Base-by-base conservation (phyloP, 129 eudicot genomes). In the Artemisia tridentata region DNA sequence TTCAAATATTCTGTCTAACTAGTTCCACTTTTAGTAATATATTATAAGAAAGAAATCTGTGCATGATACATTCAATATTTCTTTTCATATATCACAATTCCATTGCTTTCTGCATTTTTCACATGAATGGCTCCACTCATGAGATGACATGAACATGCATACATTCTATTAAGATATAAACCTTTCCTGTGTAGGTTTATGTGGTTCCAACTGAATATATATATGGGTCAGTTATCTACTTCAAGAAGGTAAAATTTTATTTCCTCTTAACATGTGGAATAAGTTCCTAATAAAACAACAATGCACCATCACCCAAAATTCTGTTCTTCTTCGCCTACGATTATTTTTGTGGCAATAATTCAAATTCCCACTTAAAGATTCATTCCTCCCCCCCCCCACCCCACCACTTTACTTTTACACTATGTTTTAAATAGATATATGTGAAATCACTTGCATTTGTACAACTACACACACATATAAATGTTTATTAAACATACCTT, bases 291-390 rank as follows among this genome's bases (percentile, higher is more conserved):
- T 72, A 79, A 15, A 80, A 82, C 83, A 73, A 66, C 52, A 74
- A 72, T 56, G 84, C 83, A 60, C 81, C 81, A 73, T 79, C 75
- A 56, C 56, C 45, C 10, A 63, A 80, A 72, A 67, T 80, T 59
- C 77, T 64, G 77, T 82, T 82, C 68, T 57, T 64, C 70, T 63
- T 68, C 49, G 77, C 80, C 60, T 75, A 61, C 18, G 69, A 72
- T 79, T 75, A 81, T 75, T 79, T 85, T 76, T 72, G 29, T 34
- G 68, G 67, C 89, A 84, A 81, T 85, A 81, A 85, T 79, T 80
- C 86, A 81, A 72, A 72, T 72, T 71, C 71, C 80, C 71, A 80
- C 75, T 68, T 62, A 52, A 68, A 79, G 77, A 81, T 85, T 75
- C 80, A 85, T 34, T 41, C 66, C 16, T 47, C 13, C 27, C 75